A percentile compares a stretch with the other conserved stretches of the same genome.
These are phyloP conservation scores for Agaricus blazei DNA, from an alignment of 768 basidiomycete genomes.

Conservation along the genomic window DNA sequence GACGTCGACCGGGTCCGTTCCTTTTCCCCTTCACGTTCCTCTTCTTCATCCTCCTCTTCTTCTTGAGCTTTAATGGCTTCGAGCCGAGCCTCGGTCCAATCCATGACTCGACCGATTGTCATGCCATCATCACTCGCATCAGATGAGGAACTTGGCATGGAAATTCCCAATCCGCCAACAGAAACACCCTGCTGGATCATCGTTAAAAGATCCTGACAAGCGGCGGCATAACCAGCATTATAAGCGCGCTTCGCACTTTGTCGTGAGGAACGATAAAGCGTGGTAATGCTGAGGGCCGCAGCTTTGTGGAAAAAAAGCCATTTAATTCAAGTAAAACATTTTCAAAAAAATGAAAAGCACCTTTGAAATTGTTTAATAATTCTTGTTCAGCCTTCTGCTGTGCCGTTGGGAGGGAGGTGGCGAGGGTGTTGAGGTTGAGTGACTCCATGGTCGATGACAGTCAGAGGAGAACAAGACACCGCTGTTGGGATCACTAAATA, in stretches of 20 bases:
- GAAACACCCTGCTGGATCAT: slow-evolving; percentile 86
- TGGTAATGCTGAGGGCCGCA: slow-evolving; percentile 80
- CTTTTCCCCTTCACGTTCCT: slow-evolving; percentile 57
- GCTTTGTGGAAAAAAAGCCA: slow-evolving; percentile 34
- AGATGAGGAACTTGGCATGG: slow-evolving; percentile 33
- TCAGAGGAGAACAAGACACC: slow-evolving; percentile 1
- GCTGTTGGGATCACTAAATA: neutral
- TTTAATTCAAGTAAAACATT: neutral
- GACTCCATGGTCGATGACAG: slow-evolving; percentile 50
- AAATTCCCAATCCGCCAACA: slow-evolving; percentile 39
- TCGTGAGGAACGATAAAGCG: slow-evolving; percentile 75
- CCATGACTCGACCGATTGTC: slow-evolving; percentile 77
- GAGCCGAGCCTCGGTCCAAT: slow-evolving; percentile 78
- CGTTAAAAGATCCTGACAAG: slow-evolving; percentile 73
- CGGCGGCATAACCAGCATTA: slow-evolving; percentile 74
- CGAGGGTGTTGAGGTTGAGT: slow-evolving; percentile 75
- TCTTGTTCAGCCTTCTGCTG: slow-evolving; percentile 81
- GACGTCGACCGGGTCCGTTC: slow-evolving; percentile 31
- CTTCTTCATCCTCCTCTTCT: slow-evolving; percentile 82
- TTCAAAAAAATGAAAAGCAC: slow-evolving; percentile 31
- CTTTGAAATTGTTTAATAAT: slow-evolving; percentile 77
- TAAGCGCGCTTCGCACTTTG: slow-evolving; percentile 76
- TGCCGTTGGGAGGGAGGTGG: slow-evolving; percentile 63
- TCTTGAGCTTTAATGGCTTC: slow-evolving; percentile 71
- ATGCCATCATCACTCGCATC: slow-evolving; percentile 52